Evolutionary conservation across 192 early-diverging fungal species (phyloP).

Genomic region (Gamsiella multidivaricata): DNA sequence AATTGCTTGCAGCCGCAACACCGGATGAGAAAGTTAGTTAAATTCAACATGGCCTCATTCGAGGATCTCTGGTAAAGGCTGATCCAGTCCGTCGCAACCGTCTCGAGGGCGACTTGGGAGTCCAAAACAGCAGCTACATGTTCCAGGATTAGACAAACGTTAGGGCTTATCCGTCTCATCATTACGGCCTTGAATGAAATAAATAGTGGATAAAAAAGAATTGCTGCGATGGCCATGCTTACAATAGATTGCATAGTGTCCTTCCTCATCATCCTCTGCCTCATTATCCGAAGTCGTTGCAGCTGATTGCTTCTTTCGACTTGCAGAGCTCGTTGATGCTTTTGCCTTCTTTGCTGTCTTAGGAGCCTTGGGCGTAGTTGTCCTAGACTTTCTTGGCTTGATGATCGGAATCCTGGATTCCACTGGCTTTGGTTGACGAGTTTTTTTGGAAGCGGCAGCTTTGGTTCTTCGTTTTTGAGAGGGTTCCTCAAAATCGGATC

Average conservation of each 20-base stretch:
- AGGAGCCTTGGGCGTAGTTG: background rate
- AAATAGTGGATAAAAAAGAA: too few relatives aligned
- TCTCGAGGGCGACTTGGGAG: constrained; percentile 66
- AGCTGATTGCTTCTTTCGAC: background rate
- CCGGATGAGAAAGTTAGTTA: constrained; percentile 81
- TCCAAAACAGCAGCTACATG: constrained; percentile 58
- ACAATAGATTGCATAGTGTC: constrained; percentile 34
- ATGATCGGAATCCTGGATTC: constrained; percentile 7
- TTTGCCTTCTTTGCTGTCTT: background rate
- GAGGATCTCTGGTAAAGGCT: constrained; percentile 66
- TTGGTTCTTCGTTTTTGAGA: constrained; percentile 10
- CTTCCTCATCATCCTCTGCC: background rate
- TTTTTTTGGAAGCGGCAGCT: background rate
- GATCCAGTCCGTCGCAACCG: constrained; percentile 78
- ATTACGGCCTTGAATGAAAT: too few relatives aligned
- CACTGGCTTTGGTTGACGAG: background rate
- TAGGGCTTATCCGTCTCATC: too few relatives aligned
- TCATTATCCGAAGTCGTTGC: background rate
- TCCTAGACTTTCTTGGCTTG: constrained; percentile 14
- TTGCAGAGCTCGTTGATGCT: background rate
- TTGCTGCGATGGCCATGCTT: too few relatives aligned
- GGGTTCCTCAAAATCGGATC: constrained; percentile 45
- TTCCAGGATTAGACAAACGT: too few relatives aligned
- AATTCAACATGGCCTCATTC: constrained; percentile 67
- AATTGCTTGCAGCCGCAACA: constrained; percentile 50